Percentiles rank a stretch among this genome's conserved stretches.
phyloP scores from a whole-genome alignment of 768 basidiomycete genomes.

The Termitomyces eurrhizus region DNA sequence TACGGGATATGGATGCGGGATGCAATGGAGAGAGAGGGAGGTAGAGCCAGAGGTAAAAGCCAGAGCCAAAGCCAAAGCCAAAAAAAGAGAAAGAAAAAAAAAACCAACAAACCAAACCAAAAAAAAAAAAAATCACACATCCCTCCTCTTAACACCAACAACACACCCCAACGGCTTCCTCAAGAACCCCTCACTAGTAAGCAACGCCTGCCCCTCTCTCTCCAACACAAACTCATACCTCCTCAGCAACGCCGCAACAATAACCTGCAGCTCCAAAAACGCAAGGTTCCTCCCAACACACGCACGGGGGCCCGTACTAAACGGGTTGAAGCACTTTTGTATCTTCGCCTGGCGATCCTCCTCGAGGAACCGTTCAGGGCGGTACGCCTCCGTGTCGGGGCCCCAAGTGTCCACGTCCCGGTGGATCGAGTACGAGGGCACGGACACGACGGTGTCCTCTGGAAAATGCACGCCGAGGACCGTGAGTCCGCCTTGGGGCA shows the following conservation, averaged over 20 bases:
- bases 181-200: conserved; percentile 82
- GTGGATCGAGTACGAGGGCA: conserved; percentile 83
- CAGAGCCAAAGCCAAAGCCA: too few relatives aligned
- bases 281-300: conserved; percentile 87
- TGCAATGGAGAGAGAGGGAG: too few relatives aligned
- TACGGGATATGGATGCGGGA: too few relatives aligned
- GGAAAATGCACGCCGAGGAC: conserved; percentile 58
- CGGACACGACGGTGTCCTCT: conserved; percentile 72
- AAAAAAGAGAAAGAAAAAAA: too few relatives aligned
- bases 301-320: conserved; percentile 78
- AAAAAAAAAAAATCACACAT: conserved; percentile 19
- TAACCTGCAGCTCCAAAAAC: conserved; percentile 72
- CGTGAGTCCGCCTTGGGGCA: conserved; percentile 70
- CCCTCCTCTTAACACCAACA: conserved; percentile 70
- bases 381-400: conserved; percentile 63
- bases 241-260: conserved; percentile 75
- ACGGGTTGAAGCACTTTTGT: conserved; percentile 79
- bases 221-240: conserved; percentile 73
- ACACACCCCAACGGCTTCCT: conserved; percentile 74
- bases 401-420: conserved; percentile 75
- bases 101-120: too few relatives aligned
- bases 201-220: conserved; percentile 57
- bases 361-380: conserved; percentile 88
- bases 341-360: conserved; percentile 48
- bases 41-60: too few relatives aligned